Evolutionary conservation across 176 grass and related monocot species (phyloP).

Genomic region (Puya raimondii): DNA sequence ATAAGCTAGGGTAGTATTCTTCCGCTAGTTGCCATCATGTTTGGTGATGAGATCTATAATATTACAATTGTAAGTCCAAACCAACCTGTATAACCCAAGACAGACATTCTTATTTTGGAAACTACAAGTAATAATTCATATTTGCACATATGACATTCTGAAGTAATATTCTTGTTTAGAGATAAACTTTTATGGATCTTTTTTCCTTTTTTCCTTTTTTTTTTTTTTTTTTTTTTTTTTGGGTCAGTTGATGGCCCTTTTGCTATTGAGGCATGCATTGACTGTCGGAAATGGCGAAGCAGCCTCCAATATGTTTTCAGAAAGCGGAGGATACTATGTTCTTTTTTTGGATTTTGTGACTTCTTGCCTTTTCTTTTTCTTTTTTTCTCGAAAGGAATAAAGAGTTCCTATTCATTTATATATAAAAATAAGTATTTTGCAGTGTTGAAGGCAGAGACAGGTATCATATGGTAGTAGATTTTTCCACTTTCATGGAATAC

Average conservation of each 20-base stretch:
- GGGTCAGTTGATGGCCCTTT: slow-evolving; percentile 50
- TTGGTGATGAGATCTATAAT: no score
- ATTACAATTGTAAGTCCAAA: no score
- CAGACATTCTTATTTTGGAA: not conserved
- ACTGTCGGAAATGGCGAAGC: slow-evolving; percentile 60
- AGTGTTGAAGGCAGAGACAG: slow-evolving; percentile 70
- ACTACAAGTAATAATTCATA: not conserved
- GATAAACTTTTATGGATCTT: slow-evolving; percentile 1
- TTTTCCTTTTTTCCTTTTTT: slow-evolving; percentile 13
- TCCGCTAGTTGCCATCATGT: no score
- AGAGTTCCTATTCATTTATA: slow-evolving; percentile 84
- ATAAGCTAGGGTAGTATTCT: no score
- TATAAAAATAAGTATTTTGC: slow-evolving; percentile 74
- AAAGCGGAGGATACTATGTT: slow-evolving; percentile 16
- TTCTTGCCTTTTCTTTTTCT: no score
- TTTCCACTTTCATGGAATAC: not conserved
- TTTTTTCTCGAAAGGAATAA: slow-evolving; percentile 72
- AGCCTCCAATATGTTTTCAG: slow-evolving; percentile 76
- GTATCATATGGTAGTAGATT: slow-evolving; percentile 20
- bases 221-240: no score
- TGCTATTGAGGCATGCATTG: slow-evolving; percentile 78
- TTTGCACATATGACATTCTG: not conserved
- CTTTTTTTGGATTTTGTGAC: not conserved
- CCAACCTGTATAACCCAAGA: no score
- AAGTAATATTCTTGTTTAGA: slow-evolving; percentile 2